Evolutionary conservation across 106 monocot species (phyloP).

Genomic region (Dendrobium catenatum): DNA sequence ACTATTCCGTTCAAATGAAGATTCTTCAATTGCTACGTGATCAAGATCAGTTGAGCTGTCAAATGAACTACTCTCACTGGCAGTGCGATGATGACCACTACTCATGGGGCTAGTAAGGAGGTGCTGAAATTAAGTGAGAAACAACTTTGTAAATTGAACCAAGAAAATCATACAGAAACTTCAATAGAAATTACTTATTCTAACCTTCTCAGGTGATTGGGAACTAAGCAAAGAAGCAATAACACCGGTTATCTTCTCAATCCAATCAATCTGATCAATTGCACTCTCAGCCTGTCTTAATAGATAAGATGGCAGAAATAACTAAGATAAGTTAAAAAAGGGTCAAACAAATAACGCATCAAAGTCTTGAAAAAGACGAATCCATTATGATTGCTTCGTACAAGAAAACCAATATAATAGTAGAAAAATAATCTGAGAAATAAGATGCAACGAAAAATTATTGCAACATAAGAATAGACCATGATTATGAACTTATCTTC

Average conservation of each 20-base stretch:
- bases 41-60: conserved; percentile 77
- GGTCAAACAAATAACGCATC: not conserved
- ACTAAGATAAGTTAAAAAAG: not conserved
- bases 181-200: not conserved
- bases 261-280: conserved; percentile 99
- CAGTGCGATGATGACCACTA: conserved; percentile 28
- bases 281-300: conserved; percentile 88
- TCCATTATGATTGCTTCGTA: not conserved
- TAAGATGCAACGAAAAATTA: not conserved
- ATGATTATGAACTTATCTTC: not conserved
- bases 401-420: not conserved
- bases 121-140: conserved; percentile 35
- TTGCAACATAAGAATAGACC: not conserved
- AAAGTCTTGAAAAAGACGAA: not conserved
- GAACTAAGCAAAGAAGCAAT: conserved; percentile 94
- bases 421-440: not conserved
- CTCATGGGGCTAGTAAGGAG: conserved; percentile 52
- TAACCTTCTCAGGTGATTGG: conserved; percentile 91
- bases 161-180: not conserved
- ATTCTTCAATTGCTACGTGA: conserved; percentile 49
- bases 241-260: conserved; percentile 99
- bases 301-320: conserved; percentile 6
- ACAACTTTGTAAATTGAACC: not conserved
- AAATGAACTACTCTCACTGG: conserved; percentile 64
- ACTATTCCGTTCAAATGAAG: conserved; percentile 36